Evolutionary conservation across 305 asterid genomes (phyloP), one percentile per base, ranked within the genome.

Genomic region (Coffea humblotiana): DNA sequence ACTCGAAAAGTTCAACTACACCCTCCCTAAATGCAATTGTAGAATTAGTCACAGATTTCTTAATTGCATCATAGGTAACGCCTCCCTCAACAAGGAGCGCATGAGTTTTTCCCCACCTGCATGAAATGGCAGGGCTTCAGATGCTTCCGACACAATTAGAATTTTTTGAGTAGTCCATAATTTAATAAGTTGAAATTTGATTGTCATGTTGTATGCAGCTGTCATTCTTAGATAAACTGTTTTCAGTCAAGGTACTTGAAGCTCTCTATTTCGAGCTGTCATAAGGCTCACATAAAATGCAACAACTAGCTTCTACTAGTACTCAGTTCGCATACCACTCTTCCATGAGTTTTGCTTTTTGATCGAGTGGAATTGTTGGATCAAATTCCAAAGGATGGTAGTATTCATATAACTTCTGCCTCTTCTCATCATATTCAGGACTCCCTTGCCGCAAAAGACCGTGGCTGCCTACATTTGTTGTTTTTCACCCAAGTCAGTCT

Each of bases 51-150:
- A 94, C 97, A 2, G 98, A 94, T 83, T 88, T 87, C 86, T 81
- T 88, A 83, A 94, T 92, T 45, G 92, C 97, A 80, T 75, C 89
- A 73, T 84, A 86, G 54, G 85, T 90, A 67, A 92, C 91, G 71
- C 98, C 97, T 73, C 97, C 98, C 88, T 94, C 97, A 79, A 94
- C 83, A 73, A 94, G 96, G 90, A 94, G 97, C 75, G 83, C 96
- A 84, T 94, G 98, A 64, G 97, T 88, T 88, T 92, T 92, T 82
- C 81, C 97, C 97, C 97, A 92, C 97, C 98, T 94, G 88, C 88
- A 86, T 83, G 65, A 49, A 82, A 45, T 63, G 72, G 76, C 27
- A 73, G 49, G 32, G 76, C 79, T 79, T 80, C 65, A 79, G 77
- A 65, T 40, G 68, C 79, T 10, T 58, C 37, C 66, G 45, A 77